These are phyloP conservation scores for Trichoderma sp. DNA, from an alignment of 2,329 filamentous ascomycete species.

Conservation along the genomic window DNA sequence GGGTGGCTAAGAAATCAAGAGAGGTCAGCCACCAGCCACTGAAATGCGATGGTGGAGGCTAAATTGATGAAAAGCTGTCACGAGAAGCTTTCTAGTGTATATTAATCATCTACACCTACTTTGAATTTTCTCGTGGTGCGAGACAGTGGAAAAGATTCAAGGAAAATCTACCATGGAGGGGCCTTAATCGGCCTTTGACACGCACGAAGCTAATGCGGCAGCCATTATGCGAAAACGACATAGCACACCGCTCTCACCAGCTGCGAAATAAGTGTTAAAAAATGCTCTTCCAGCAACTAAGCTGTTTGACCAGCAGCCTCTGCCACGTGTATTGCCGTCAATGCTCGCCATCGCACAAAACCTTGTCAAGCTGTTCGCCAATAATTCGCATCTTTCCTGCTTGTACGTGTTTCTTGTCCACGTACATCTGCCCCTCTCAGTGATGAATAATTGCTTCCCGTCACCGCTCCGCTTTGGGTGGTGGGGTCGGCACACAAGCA, in stretches of 20 bases:
- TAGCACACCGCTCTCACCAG: not conserved
- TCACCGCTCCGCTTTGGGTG: slow-evolving; percentile 8
- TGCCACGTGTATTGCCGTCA: slow-evolving; percentile 23
- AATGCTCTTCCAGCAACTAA: not conserved
- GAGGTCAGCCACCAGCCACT: slow-evolving; percentile 1
- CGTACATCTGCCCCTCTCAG: not conserved
- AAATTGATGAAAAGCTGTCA: not conserved
- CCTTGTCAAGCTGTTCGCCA: not conserved
- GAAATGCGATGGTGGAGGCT: not conserved
- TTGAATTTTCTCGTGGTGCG: too few relatives aligned
- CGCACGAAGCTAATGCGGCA: not conserved
- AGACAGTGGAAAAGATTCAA: not conserved
- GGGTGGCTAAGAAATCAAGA: not conserved
- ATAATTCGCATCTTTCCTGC: not conserved
- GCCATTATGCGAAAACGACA: not conserved
- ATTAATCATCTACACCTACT: not conserved
- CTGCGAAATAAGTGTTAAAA: too few relatives aligned
- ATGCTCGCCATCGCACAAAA: not conserved
- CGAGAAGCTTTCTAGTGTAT: not conserved
- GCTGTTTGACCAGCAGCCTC: not conserved
- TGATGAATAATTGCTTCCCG: not conserved
- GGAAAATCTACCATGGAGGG: not conserved
- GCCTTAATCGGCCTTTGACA: not conserved
- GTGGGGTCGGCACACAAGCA: slow-evolving; percentile 10
- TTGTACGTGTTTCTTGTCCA: not conserved